Conservation (phyloP, 345 rosid species). For the Durio zibethinus region DNA sequence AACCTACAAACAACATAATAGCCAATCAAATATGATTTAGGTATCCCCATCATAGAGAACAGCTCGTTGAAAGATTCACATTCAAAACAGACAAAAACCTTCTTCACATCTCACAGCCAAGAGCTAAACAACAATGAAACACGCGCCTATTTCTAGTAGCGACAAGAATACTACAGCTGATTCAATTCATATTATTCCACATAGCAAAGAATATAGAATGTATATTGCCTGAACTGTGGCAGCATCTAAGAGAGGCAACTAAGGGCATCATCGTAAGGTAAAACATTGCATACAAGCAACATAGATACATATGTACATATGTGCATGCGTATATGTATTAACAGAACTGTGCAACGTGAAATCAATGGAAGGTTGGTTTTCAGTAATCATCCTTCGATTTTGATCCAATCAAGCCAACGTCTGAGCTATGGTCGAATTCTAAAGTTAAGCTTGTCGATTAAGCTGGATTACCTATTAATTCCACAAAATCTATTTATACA, state of each 20-base stretch:
- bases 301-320: not conserved
- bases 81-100: not conserved
- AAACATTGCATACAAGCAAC: not conserved
- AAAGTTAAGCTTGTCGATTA: not conserved
- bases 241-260: not conserved
- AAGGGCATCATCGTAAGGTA: not conserved
- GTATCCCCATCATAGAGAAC: not conserved
- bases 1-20: conserved; percentile 47
- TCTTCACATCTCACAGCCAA: not conserved
- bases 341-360: not conserved
- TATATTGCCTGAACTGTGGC: not conserved
- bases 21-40: conserved; percentile 5
- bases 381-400: not conserved
- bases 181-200: not conserved
- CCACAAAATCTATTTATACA: not conserved
- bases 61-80: not conserved
- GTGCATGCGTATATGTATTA: not conserved
- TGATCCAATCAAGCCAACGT: not conserved
- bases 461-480: not conserved
- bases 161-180: not conserved
- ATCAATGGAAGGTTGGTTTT: not conserved
- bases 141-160: not conserved
- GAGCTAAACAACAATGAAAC: not conserved
- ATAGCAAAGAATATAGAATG: not conserved
- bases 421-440: not conserved